phyloP scores from a whole-genome alignment of 2,329 filamentous ascomycete genomes.

The Clarireedia hainanense region DNA sequence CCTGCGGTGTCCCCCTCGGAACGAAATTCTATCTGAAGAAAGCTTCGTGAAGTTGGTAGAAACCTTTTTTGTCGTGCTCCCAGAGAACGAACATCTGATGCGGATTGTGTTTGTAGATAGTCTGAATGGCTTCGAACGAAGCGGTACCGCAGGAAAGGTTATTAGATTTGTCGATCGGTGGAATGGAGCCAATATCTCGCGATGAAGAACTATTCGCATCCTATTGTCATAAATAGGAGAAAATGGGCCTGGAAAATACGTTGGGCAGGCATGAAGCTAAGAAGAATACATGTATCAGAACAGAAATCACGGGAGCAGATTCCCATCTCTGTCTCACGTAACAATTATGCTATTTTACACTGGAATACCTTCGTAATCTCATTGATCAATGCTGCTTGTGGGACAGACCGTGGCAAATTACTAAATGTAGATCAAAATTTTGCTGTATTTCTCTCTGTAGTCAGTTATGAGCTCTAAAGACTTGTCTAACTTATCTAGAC shows the following conservation, averaged over 20 bases:
- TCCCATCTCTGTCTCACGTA: not conserved
- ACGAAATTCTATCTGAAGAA: not conserved
- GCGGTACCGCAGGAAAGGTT: not conserved
- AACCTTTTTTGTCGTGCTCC: not conserved
- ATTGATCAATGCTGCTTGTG: not conserved
- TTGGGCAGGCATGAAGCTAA: not conserved
- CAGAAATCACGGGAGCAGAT: no score
- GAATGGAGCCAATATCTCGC: not conserved
- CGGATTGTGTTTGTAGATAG: not conserved
- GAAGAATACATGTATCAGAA: not conserved
- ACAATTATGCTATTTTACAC: not conserved
- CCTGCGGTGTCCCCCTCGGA: not conserved
- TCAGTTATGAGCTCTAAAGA: no score
- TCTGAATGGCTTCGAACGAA: not conserved
- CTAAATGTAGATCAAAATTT: not conserved
- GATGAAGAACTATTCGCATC: not conserved
- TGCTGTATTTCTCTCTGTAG: no score
- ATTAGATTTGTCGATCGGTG: slow-evolving; percentile 1
- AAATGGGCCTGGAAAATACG: not conserved
- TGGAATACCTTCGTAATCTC: not conserved
- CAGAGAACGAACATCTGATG: not conserved
- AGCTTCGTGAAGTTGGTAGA: not conserved
- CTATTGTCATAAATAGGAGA: not conserved
- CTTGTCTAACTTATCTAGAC: no score
- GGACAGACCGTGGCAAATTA: not conserved